Percentiles rank a stretch among this genome's conserved stretches.
Conservation (phyloP, 345 rosid genomes). For the Murraya koenigii region DNA sequence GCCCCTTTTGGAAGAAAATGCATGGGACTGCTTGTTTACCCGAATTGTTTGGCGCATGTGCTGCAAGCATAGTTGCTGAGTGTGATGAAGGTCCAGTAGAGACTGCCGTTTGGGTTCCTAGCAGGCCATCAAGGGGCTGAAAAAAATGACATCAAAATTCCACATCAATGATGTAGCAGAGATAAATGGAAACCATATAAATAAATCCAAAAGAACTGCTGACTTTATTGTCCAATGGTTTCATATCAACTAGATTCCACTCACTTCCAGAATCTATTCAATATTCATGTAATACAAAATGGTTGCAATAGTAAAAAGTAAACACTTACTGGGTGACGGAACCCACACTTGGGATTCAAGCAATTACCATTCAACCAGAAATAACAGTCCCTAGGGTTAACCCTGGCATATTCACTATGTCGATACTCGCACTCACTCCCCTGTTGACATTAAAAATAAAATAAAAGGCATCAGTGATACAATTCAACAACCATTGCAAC, state of each 20-base stretch:
- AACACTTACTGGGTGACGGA: constrained; percentile 88
- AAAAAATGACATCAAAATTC: constrained; percentile 18
- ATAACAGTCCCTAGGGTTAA: constrained; percentile 94
- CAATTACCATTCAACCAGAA: constrained; percentile 92
- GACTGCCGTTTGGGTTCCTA: constrained; percentile 56
- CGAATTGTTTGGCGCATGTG: constrained; percentile 29
- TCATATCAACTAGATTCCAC: neutral
- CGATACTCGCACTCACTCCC: constrained; percentile 97
- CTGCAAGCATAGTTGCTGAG: neutral
- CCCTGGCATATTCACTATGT: constrained; percentile 91
- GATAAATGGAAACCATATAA: neutral
- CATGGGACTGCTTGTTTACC: constrained; percentile 75
- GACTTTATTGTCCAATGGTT: neutral
- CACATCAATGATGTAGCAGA: neutral
- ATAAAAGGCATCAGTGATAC: constrained; percentile 7
- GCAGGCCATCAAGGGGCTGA: constrained; percentile 90
- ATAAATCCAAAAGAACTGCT: neutral
- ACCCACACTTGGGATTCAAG: constrained; percentile 87
- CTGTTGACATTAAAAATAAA: constrained; percentile 30
- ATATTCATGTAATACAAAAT: neutral
- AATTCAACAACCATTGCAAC: neutral
- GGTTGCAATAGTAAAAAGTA: neutral
- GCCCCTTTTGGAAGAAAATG: constrained; percentile 77
- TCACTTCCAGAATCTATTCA: neutral
- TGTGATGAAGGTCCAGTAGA: constrained; percentile 42